phyloP scores from a whole-genome alignment of 176 grass and related monocot genomes.

The Avena sativa region DNA sequence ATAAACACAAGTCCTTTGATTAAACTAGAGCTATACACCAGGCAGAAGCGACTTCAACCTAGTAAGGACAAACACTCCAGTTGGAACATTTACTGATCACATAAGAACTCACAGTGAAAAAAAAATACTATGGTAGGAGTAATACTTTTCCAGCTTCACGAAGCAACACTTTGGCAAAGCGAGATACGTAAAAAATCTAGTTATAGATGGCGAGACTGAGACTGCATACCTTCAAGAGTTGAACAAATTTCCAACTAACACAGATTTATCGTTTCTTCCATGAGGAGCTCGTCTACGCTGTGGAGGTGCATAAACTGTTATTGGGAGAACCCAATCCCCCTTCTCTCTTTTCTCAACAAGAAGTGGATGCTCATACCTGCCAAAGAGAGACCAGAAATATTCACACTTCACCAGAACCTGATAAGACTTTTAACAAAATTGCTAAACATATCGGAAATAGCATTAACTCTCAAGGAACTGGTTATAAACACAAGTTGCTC shows the following conservation, averaged over 20 bases:
- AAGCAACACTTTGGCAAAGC: constrained; percentile 18
- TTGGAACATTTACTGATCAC: constrained; percentile 6
- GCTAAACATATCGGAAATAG: not conserved
- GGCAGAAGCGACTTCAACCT: not conserved
- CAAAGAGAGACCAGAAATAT: constrained; percentile 32
- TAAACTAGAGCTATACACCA: constrained; percentile 19
- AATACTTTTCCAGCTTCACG: constrained; percentile 11
- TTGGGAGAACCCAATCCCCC: constrained; percentile 88
- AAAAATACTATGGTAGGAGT: too few species aligned
- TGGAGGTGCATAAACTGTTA: constrained; percentile 89
- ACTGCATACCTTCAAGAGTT: constrained; percentile 59
- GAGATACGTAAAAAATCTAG: constrained; percentile 4
- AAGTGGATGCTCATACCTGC: constrained; percentile 87
- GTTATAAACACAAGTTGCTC: too few species aligned
- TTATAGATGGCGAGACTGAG: too few species aligned
- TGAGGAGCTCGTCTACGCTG: constrained; percentile 62
- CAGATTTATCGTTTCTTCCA: constrained; percentile 71
- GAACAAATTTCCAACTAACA: constrained; percentile 66
- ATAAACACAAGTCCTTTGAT: not conserved
- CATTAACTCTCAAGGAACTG: too few species aligned
- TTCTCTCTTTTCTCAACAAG: constrained; percentile 94
- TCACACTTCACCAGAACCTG: not conserved
- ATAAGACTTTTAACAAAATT: not conserved
- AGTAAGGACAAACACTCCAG: not conserved
- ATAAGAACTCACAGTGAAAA: constrained; percentile 2